Conservation (phyloP, 148 eudicot genomes). For the Chenopodium quinoa region DNA sequence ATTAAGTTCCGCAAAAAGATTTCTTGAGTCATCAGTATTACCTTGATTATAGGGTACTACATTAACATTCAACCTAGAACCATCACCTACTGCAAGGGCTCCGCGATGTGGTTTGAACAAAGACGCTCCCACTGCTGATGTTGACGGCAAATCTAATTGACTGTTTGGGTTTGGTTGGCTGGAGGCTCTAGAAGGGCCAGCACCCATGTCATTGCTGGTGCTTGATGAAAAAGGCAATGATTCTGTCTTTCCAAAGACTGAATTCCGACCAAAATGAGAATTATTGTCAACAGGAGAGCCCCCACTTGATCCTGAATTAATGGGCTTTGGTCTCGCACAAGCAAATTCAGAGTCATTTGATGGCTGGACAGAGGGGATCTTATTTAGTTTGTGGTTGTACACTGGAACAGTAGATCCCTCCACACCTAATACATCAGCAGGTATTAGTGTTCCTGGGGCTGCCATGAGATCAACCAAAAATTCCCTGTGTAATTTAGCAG, state of each 20-base stretch:
- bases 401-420: constrained; percentile 52
- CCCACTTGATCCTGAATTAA: constrained; percentile 29
- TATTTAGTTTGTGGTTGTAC: constrained; percentile 43
- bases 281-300: constrained; percentile 31
- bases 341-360: constrained; percentile 40
- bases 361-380: constrained; percentile 40
- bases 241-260: constrained; percentile 37
- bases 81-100: constrained; percentile 69
- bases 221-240: constrained; percentile 37
- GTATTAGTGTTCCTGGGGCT: constrained; percentile 92
- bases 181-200: constrained; percentile 57
- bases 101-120: constrained; percentile 80
- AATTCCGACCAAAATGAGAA: constrained; percentile 28
- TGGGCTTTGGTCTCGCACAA: constrained; percentile 30
- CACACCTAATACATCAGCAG: constrained; percentile 62
- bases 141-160: constrained; percentile 56
- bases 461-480: constrained; percentile 99
- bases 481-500: constrained; percentile 52
- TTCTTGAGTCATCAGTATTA: constrained; percentile 59
- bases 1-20: constrained; percentile 92
- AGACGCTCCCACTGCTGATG: constrained; percentile 69
- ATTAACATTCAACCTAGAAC: constrained; percentile 79
- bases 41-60: constrained; percentile 67
- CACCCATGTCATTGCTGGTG: constrained; percentile 37
- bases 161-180: constrained; percentile 37